Percentiles rank a stretch among this genome's conserved stretches.
Evolutionary conservation across 1,284 basidiomycete genomes (phyloP).

Genomic region (Cystobasidium slooffiae): DNA sequence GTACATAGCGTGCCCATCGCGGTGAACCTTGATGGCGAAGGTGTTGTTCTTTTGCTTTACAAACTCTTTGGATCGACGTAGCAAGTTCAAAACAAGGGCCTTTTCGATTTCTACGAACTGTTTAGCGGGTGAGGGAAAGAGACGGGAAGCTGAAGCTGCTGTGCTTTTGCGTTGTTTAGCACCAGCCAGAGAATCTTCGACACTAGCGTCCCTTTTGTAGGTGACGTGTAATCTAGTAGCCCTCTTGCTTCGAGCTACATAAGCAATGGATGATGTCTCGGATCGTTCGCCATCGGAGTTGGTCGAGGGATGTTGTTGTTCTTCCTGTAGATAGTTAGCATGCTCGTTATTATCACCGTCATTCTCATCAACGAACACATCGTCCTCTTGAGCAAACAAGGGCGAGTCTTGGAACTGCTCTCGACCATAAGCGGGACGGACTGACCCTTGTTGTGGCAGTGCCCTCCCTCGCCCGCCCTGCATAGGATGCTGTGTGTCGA

Average conservation of each 20-base stretch:
- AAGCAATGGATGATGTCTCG: neutral
- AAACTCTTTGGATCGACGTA: too few species aligned
- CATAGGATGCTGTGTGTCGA: neutral
- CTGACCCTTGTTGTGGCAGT: constrained; percentile 3
- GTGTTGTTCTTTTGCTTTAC: too few species aligned
- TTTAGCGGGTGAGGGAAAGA: too few species aligned
- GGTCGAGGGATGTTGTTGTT: neutral
- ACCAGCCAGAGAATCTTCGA: too few species aligned
- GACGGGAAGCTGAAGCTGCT: too few species aligned
- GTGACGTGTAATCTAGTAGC: too few species aligned
- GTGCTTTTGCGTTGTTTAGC: too few species aligned
- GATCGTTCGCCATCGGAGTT: neutral
- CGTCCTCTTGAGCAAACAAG: neutral
- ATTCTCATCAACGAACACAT: neutral
- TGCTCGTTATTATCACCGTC: neutral
- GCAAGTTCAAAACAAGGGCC: too few species aligned
- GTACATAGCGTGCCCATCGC: too few species aligned
- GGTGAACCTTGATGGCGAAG: too few species aligned
- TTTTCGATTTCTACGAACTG: too few species aligned
- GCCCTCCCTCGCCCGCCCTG: neutral
- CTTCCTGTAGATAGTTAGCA: neutral
- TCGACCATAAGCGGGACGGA: neutral
- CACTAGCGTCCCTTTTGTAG: too few species aligned
- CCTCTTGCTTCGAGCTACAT: neutral
- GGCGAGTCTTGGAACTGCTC: neutral